Percentiles rank a stretch among this genome's conserved stretches.
Conservation (phyloP, 768 basidiomycete species). For the Suillus fuscotomentosus region DNA sequence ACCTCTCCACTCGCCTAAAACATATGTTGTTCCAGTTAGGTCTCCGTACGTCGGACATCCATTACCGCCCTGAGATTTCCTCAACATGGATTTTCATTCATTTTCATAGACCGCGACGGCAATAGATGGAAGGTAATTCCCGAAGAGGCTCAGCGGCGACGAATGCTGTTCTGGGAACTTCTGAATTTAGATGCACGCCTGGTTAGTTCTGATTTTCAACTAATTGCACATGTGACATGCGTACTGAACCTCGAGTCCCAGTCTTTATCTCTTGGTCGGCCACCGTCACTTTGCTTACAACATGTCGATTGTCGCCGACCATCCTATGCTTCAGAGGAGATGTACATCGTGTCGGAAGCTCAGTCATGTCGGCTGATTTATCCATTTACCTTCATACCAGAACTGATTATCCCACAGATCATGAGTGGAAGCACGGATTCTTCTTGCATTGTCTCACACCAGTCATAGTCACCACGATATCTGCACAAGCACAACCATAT, state of each 20-base stretch:
- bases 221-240: constrained; percentile 11
- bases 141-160: constrained; percentile 68
- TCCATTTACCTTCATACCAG: constrained; percentile 8
- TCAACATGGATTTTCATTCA: constrained; percentile 6
- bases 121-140: constrained; percentile 64
- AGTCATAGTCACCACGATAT: constrained; percentile 56
- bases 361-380: constrained; percentile 26
- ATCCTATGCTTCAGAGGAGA: constrained; percentile 28
- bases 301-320: constrained; percentile 62
- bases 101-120: constrained; percentile 59
- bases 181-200: constrained; percentile 66
- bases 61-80: constrained; percentile 11
- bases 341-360: constrained; percentile 27
- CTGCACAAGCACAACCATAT: constrained; percentile 53
- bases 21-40: constrained; percentile 48
- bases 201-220: constrained; percentile 39
- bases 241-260: constrained; percentile 25
- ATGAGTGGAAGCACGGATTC: constrained; percentile 71
- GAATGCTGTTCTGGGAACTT: constrained; percentile 73
- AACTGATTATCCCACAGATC: constrained; percentile 41
- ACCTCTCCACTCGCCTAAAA: constrained; percentile 2
- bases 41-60: constrained; percentile 49
- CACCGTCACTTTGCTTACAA: constrained; percentile 62
- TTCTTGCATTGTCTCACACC: constrained; percentile 62
- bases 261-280: constrained; percentile 71